These are phyloP conservation scores for Vitis rupestris DNA, from an alignment of 164 flowering plant species.

Conservation along the genomic window DNA sequence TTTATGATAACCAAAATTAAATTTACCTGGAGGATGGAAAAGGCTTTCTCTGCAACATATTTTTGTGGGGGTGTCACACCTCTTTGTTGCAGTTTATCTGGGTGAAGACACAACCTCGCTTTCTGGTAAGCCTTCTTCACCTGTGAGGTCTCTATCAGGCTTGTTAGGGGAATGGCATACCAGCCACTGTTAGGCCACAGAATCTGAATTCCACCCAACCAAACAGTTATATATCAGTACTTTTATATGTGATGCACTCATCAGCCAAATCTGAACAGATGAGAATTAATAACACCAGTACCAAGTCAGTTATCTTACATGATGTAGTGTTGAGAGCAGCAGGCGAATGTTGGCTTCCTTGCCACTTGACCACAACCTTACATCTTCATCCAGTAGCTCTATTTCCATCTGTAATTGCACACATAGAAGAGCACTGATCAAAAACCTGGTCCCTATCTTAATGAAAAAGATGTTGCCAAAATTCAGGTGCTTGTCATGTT, in stretches of 20 bases:
- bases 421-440: neutral
- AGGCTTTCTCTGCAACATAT: conserved; percentile 56
- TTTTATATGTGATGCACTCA: no score
- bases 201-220: conserved; percentile 39
- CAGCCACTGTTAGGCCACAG: conserved; percentile 77
- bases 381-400: conserved; percentile 46
- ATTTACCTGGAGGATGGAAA: conserved; percentile 71
- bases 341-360: conserved; percentile 59
- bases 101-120: conserved; percentile 72
- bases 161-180: conserved; percentile 44
- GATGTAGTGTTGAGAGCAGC: conserved; percentile 69
- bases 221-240: neutral
- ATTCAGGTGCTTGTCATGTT: neutral
- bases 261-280: no score
- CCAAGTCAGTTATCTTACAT: conserved; percentile 33
- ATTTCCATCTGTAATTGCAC: conserved; percentile 31
- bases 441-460: neutral
- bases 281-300: no score
- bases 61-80: conserved; percentile 59
- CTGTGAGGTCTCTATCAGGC: conserved; percentile 43
- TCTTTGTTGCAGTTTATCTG: conserved; percentile 81
- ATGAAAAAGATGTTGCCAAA: neutral
- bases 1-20: neutral
- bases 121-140: conserved; percentile 82
- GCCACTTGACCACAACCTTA: conserved; percentile 54